Percentiles rank a stretch among this genome's conserved stretches.
Evolutionary conservation across 2,329 filamentous ascomycete species (phyloP).

Genomic region (Colletotrichum paranaense): DNA sequence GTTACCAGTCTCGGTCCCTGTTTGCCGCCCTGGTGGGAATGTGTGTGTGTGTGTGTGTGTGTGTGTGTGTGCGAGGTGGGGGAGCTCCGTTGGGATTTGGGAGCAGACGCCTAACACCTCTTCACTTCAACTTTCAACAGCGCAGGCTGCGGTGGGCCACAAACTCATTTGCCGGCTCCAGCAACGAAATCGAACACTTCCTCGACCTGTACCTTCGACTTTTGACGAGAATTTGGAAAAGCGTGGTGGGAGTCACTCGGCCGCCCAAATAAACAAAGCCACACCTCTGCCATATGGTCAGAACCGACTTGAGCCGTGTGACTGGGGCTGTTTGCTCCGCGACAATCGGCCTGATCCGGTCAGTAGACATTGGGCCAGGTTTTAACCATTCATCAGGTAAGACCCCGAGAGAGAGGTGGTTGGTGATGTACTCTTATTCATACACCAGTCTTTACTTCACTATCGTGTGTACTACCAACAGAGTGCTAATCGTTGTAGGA

Average conservation of each 20-base stretch:
- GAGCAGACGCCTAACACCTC: background rate
- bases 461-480: background rate
- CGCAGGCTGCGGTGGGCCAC: background rate
- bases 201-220: constrained; percentile 3
- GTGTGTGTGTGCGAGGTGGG: background rate
- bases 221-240: constrained; percentile 2
- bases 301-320: background rate
- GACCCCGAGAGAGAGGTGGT: background rate
- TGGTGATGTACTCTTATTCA: background rate
- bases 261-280: constrained; percentile 15
- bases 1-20: constrained; percentile 8
- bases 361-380: constrained; percentile 12
- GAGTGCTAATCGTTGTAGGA: background rate
- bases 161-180: constrained; percentile 22
- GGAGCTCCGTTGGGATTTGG: constrained; percentile 11
- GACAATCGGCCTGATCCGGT: constrained; percentile 5
- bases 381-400: constrained; percentile 6
- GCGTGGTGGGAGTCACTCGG: background rate
- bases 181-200: constrained; percentile 11
- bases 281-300: background rate
- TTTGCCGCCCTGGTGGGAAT: constrained; percentile 32
- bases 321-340: constrained; percentile 6
- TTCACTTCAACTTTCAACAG: background rate
- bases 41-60: background rate
- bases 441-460: background rate